Conservation (phyloP, 345 rosid genomes). For the Sisymbrium altissimum region DNA sequence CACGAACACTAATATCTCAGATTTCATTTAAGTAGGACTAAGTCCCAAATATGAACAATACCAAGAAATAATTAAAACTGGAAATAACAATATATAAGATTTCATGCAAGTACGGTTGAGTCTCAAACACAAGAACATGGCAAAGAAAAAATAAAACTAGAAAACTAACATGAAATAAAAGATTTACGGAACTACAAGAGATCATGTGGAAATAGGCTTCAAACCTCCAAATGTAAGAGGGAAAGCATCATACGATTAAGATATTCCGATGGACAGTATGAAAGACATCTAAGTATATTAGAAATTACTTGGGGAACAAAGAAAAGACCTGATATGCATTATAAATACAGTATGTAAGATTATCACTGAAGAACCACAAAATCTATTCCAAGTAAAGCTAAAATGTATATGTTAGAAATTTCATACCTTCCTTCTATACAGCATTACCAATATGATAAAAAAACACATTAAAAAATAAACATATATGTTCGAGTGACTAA, state of each 20-base stretch:
- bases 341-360: no score
- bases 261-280: not conserved
- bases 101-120: not conserved
- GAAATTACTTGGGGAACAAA: no score
- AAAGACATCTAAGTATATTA: not conserved
- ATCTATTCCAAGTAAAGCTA: no score
- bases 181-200: not conserved
- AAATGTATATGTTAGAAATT: no score
- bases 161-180: not conserved
- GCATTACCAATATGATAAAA: no score
- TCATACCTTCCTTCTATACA: not conserved
- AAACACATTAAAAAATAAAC: no score
- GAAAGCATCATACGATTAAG: no score
- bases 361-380: no score
- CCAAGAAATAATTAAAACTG: not conserved
- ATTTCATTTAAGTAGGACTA: not conserved
- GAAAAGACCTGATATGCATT: no score
- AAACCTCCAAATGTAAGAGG: not conserved
- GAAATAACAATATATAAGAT: not conserved
- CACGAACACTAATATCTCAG: not conserved
- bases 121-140: not conserved
- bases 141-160: not conserved
- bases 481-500: no score
- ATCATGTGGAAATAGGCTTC: not conserved
- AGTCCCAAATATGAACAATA: not conserved